A percentile compares a stretch with the other conserved stretches of the same genome.
phyloP scores from a whole-genome alignment of 2,329 filamentous ascomycete genomes.

The Stachybotrys chlorohalonatus region DNA sequence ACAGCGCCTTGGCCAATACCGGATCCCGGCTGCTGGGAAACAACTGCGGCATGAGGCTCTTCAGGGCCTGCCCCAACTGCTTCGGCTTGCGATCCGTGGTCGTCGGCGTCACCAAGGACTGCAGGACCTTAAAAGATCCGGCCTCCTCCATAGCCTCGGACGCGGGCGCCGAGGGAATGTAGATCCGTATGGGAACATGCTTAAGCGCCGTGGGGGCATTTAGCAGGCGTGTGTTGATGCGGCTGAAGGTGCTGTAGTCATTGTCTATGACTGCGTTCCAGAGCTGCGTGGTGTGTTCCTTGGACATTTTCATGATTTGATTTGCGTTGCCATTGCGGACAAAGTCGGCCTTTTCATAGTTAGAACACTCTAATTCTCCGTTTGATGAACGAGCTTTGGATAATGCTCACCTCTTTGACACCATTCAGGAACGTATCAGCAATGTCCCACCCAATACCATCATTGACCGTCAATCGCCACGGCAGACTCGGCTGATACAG shows the following conservation, averaged over 20 bases:
- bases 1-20: constrained; percentile 70
- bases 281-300: constrained; percentile 71
- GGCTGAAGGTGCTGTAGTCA: constrained; percentile 62
- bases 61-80: constrained; percentile 66
- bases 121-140: constrained; percentile 62
- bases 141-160: constrained; percentile 12
- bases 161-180: constrained; percentile 61
- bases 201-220: constrained; percentile 65
- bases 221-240: constrained; percentile 68
- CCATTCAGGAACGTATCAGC: constrained; percentile 55
- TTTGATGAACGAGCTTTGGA: background rate
- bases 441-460: constrained; percentile 50
- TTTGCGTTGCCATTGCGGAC: constrained; percentile 81
- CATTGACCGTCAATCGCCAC: constrained; percentile 45
- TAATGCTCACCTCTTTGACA: constrained; percentile 46
- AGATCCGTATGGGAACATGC: constrained; percentile 81
- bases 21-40: constrained; percentile 84
- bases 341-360: constrained; percentile 58
- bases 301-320: constrained; percentile 81
- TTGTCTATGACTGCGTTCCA: constrained; percentile 77
- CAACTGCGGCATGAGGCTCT: constrained; percentile 64
- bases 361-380: background rate
- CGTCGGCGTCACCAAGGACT: constrained; percentile 57
- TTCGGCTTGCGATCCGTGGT: constrained; percentile 28
- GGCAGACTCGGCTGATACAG: constrained; percentile 46